Base-by-base conservation (phyloP, 2,329 filamentous ascomycete species). In the Sphaerulina musiva region DNA sequence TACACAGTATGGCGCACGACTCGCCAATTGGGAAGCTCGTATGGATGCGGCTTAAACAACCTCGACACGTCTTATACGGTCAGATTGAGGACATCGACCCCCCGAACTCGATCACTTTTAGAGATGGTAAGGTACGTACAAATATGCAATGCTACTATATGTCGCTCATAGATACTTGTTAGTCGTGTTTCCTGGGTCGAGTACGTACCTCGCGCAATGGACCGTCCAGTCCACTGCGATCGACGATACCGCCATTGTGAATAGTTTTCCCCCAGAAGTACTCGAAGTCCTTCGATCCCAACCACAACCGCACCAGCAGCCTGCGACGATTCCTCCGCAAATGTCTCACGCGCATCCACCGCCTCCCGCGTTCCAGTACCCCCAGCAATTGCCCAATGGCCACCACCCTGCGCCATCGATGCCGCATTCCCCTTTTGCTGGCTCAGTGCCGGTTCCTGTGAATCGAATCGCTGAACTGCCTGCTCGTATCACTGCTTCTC, bases 31-130 rank as follows among this genome's bases (percentile, higher is more conserved):
- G 59, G 58, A 42, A 6, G 39, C 41, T 20, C 51, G 55, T 10
- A 47, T 59, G 23, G 88, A 84, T 93, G 65, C 85, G 84, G 36
- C 78, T 93, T 59, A 80, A 79, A 64, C 85, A 86, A 49, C 78
- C 80, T 2, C 48, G 54, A 23, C 80, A 80, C 41, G 76, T 81
- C 63, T 74, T 92, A 47, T 82, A 83, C 57, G 89, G 89, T 48
- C 80, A 81, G 20, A 86, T 95, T 36, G 80, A 82, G 56, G 78
- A 83, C 62, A 83, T 92, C 51, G 61, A 68, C 14, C 78, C 85
- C 57, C 10, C 34, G 34, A 38, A n/a, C 10, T 38, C 34, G 10
- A 38, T 38, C 10, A 38, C 34, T 7, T 48, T 48, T 40, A 51
- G n/a, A 31, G 81, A 93, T 74, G 88, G 87, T 89, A 74, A 56